phyloP scores from a whole-genome alignment of 257 asterid species.

The Anisodus acutangulus region DNA sequence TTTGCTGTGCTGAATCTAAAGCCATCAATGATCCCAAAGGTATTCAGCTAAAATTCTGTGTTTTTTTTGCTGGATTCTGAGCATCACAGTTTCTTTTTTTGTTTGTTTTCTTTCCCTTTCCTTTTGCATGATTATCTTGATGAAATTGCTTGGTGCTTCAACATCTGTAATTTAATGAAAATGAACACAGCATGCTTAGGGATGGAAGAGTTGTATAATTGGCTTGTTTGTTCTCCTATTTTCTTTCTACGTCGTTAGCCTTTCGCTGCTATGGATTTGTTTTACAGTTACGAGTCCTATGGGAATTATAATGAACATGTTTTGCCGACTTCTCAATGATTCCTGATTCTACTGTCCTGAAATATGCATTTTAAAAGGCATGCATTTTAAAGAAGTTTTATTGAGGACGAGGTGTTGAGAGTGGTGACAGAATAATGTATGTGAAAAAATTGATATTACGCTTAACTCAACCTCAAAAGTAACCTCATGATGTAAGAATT shows the following conservation, averaged over 20 bases:
- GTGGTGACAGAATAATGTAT: background rate
- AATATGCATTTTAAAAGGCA: background rate
- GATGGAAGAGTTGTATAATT: constrained; percentile 24
- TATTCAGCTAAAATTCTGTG: constrained; percentile 34
- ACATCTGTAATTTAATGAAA: background rate
- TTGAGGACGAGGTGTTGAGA: background rate
- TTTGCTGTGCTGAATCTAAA: constrained; percentile 88
- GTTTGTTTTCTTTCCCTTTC: constrained; percentile 17
- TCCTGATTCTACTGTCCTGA: constrained; percentile 7
- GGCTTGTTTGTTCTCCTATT: background rate
- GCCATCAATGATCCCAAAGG: constrained; percentile 94
- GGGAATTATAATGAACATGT: constrained; percentile 7
- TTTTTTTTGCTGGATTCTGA: background rate
- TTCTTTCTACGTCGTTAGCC: background rate
- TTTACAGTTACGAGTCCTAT: background rate
- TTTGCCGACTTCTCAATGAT: background rate
- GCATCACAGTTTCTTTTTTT: background rate
- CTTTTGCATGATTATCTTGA: constrained; percentile 11
- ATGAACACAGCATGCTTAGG: constrained; percentile 12
- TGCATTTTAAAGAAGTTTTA: background rate
- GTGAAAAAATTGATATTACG: background rate
- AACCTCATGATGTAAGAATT: background rate
- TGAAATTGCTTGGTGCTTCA: background rate
- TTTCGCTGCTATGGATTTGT: background rate
- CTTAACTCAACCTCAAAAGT: background rate